Evolutionary conservation across 2,329 filamentous ascomycete genomes (phyloP), one percentile per base, ranked within the genome.

Genomic region (Exserohilum rostratum): DNA sequence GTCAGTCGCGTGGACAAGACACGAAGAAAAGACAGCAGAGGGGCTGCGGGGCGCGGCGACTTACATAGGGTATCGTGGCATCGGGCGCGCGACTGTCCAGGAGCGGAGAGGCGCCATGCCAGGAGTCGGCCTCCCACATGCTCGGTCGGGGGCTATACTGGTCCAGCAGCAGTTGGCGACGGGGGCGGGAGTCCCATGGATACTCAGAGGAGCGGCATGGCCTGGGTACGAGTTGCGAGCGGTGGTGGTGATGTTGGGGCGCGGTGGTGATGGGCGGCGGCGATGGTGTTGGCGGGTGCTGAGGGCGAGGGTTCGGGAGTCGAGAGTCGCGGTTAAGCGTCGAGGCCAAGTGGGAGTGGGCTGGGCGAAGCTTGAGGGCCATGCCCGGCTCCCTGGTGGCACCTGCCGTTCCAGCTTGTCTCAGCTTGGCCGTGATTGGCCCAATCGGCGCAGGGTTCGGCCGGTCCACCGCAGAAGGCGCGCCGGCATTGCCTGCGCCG

Each of bases 81-180:
- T 72, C 70, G 35, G 52, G 47, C 52, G 52, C 52, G 55, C 70
- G 67, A 53, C 58, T 60, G 46, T 54, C 55, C 50, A 62, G 56
- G 58, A 62, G 55, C 49, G 55, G 50, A 46, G 59, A 49, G 48
- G 61, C 65, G 58, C 61, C 64, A 55, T 60, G 53, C 67, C 64
- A 61, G 61, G 58, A 50, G 55, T 57, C 56, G 61, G 60, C 62
- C 48, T 59, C 65, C 53, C 58, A 65, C 72, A 74, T 74, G 51
- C 55, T 71, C 55, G 68, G 49, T 44, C 38, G 45, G 46, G 62
- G 58, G 58, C 60, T 73, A 73, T 69, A 67, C 66, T 66, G 68
- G 50, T 69, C 69, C 71, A 71, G 71, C 71, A 69, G 68, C 68
- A 64, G 63, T 60, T 53, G 54, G 58, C 43, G 60, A 53, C 52